phyloP scores from a whole-genome alignment of 2,329 filamentous ascomycete genomes.

The Thermothelomyces thermophilus region DNA sequence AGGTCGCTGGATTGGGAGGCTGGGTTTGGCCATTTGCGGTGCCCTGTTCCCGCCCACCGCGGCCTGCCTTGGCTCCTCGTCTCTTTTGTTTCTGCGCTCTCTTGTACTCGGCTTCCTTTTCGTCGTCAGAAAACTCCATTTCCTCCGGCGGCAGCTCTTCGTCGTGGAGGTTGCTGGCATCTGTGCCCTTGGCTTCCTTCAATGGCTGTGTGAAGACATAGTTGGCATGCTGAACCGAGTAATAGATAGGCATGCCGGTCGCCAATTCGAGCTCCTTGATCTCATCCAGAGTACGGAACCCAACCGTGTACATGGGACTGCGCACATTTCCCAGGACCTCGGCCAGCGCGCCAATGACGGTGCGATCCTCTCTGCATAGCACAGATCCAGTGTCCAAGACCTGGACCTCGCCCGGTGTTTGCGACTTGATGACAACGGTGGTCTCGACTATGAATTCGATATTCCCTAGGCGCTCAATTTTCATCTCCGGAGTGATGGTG shows the following conservation, averaged over 20 bases:
- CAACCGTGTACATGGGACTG: constrained; percentile 78
- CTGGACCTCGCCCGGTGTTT: constrained; percentile 70
- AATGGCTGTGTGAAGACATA: constrained; percentile 84
- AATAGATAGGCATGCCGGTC: constrained; percentile 68
- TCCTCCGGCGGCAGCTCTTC: constrained; percentile 84
- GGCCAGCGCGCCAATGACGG: constrained; percentile 71
- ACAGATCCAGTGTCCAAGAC: constrained; percentile 81
- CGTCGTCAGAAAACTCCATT: constrained; percentile 93
- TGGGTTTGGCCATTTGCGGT: background rate
- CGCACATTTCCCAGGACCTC: constrained; percentile 83
- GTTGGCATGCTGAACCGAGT: constrained; percentile 68
- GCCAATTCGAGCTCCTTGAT: constrained; percentile 60
- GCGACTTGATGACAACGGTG: constrained; percentile 70
- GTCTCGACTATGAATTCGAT: constrained; percentile 75
- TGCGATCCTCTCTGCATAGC: constrained; percentile 69
- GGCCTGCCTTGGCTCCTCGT: constrained; percentile 41
- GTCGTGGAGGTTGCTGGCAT: constrained; percentile 91
- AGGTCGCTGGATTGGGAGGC: background rate
- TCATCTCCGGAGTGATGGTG: constrained; percentile 67
- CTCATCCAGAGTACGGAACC: constrained; percentile 63
- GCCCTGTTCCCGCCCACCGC: constrained; percentile 23
- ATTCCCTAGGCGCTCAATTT: constrained; percentile 66
- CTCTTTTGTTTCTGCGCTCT: constrained; percentile 61
- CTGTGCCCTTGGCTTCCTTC: constrained; percentile 74
- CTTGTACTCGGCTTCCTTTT: constrained; percentile 82